Evolutionary conservation across 2,329 filamentous ascomycete species (phyloP), one percentile per base, ranked within the genome.

Genomic region (Fusarium odoratissimum): DNA sequence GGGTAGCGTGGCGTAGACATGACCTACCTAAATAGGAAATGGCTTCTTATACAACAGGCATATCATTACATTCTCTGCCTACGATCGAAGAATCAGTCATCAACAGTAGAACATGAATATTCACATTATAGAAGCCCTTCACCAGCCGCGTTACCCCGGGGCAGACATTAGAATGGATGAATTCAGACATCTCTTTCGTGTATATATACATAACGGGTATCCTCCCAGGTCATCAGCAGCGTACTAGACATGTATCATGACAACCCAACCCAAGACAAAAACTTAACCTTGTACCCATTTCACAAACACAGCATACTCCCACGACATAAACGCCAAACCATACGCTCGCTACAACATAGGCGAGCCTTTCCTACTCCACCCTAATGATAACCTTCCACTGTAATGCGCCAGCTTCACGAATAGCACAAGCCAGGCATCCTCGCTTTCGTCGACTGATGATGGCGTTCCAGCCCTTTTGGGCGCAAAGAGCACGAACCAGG

Each of bases 391-490:
- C 87, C 73, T 88, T 89, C 84, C 93, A 91, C 5, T 89, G 91
- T 64, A 94, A 79, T 6, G 91, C 92, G 9, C 90, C 90, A 0
- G 92, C 92, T 83, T 95, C 92, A 23, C 93, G 87, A 46, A 95
- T 89, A 44, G 91, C 92, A 80, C 93, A 95, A 7, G 89, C 88
- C 40, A 95, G 80, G 78, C 93, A 95, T 1, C 91, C 92, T 68
- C 92, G 86, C 72, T 89, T 88, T 42, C 87, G 85, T 57, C 91
- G 86, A 68, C 91, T 93, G 70, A 95, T 86, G 23, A 95, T 79
- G 28, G 93, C 92, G 78, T 94, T 92, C 86, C 91, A 91, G 5
- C 93, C 93, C 73, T 88, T 90, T 77, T 93, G 90, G 1, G 92
- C 91, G 78, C 93, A 95, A 73, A 93, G 86, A 4, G 92, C 92